Base-by-base conservation (phyloP, 768 basidiomycete species). In the Fistulinella prunicolor region DNA sequence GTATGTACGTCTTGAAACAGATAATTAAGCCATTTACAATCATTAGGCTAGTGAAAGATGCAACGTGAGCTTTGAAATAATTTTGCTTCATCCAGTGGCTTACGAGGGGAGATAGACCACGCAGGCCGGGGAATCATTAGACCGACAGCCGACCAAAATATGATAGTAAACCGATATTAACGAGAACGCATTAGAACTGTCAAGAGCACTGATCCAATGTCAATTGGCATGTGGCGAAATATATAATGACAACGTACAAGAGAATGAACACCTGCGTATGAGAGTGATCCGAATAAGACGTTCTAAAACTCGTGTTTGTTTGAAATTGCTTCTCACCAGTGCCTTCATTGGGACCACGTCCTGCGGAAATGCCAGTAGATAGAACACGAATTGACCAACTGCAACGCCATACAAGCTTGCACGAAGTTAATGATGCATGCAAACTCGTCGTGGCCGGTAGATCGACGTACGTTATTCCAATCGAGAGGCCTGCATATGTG, bases 301-400 rank as follows among this genome's bases (percentile, higher is more conserved):
- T 1, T 3, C 20, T 13, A 13, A 14, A 7, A 35, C 20, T 10
- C n/a, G 2, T 29, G 28, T 30, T n/a, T 10, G 10, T 28, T 10
- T 10, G 26, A 28, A 28, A 17, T n/a, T n/a, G n/a, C n/a, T 6
- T 19, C 61, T 49, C 8, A 61, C 61, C 47, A 47, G n/a, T 10
- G 14, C 6, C 37, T 43, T 63, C 6, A 63, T 14, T 4, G 21
- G 32, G 16, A 35, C 8, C 29, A 10, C 16, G 28, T 63, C 61
- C 13, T 8, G 34, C 3, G 59, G 59, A 51, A 63, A 63, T 0
- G 43, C 36, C 38, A 32, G 32, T 10, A 53, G 9, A 38, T 63
- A 63, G 36, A 55, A 57, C 8, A 51, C 23, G 46, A 47, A 48
- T 51, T 62, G 61, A n/a, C 58, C 42, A 19, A 57, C 9, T 13